phyloP scores from a whole-genome alignment of 345 rosid species.

The Adansonia digitata region DNA sequence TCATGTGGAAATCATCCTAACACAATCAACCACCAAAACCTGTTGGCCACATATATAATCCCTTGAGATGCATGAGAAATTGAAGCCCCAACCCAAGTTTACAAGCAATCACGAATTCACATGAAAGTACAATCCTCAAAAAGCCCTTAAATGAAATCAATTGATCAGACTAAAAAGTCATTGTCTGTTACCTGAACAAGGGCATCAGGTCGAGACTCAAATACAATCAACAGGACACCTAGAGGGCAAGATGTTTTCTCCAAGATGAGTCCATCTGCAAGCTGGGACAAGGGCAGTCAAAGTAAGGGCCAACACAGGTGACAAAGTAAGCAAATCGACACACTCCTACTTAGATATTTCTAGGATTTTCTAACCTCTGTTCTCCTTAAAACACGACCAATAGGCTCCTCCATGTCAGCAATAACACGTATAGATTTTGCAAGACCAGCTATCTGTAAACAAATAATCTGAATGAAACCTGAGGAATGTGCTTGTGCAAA shows the following conservation, averaged over 20 bases:
- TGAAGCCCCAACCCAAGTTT: not conserved
- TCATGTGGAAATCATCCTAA: not conserved
- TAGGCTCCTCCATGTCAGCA: constrained; percentile 59
- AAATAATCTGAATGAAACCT: not conserved
- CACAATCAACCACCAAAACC: not conserved
- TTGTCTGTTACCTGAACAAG: constrained; percentile 55
- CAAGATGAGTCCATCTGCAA: constrained; percentile 63
- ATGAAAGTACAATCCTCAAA: not conserved
- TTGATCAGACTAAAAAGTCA: not conserved
- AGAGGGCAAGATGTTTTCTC: constrained; percentile 70
- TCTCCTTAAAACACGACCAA: constrained; percentile 41
- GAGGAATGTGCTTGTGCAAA: not conserved
- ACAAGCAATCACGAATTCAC: not conserved
- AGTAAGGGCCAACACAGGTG: constrained; percentile 1
- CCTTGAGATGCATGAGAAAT: not conserved
- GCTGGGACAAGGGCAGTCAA: constrained; percentile 27
- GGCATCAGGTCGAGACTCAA: constrained; percentile 78
- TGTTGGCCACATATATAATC: not conserved
- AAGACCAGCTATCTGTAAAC: constrained; percentile 39
- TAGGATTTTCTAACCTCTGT: constrained; percentile 38
- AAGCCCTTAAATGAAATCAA: not conserved
- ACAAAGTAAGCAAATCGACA: not conserved
- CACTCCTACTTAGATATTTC: not conserved
- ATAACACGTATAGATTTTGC: constrained; percentile 50
- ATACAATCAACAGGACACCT: constrained; percentile 65